Base-by-base conservation (phyloP, 768 basidiomycete species). In the Xerocomus brunneocitrinus region DNA sequence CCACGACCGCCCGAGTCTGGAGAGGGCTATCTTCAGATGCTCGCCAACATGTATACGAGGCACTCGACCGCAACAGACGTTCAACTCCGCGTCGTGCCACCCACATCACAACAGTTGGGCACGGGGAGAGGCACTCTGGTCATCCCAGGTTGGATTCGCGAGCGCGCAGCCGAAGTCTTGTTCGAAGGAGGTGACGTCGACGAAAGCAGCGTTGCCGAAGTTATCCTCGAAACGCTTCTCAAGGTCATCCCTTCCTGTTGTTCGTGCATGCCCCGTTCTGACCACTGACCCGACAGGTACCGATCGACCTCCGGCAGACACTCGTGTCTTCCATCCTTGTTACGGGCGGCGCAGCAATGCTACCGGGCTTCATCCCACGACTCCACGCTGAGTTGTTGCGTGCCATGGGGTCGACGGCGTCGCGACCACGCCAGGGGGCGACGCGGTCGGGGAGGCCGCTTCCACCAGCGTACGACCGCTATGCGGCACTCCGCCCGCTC, bases 101-200 rank as follows among this genome's bases (percentile, higher is more conserved):
- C 90, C 7, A 65, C 71, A 3, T 74, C 79, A 12, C 86, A 88
- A 62, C 85, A 83, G 59, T 73, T 76, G 12, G 86, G 87, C 1
- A 86, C 87, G 1, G 90, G 89, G 3, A 73, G 79, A 8, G 92
- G 89, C 0, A 91, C 86, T 0, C 68, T 97, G 43, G 75, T 90
- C 42, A 81, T 98, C 41, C 95, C 95, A 1, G 95, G 95, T 3
- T 99, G 97, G 97, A 79, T 99, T 38, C 73, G 95, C 40, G 95
- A 98, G 67, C 78, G 95, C 13, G 88, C 88, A 1, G 84, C 94
- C 1, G 97, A 98, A 68, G 79, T 95, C 5, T 73, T 98, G 9
- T 98, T 97, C 57, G 90, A 91, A 64, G 85, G 86, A 1, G 91
- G 90, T 6, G 91, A 94, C 60, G 84, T 91, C 9, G 93, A 95